Evolutionary conservation across 306 rosid species (phyloP).

Genomic region (Adenanthera pavonina): DNA sequence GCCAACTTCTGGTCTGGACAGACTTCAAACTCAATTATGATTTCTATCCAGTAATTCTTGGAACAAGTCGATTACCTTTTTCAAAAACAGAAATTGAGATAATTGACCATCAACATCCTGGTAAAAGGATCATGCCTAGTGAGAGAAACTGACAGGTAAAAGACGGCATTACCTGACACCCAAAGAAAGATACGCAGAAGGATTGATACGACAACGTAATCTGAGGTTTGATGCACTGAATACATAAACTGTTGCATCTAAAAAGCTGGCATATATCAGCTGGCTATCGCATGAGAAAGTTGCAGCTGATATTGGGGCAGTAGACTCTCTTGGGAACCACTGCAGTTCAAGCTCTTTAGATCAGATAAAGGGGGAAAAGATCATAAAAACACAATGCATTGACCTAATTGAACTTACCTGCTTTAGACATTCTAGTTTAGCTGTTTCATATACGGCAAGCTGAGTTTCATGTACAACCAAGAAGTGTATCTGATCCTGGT

Average conservation of each 20-base stretch:
- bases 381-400: slow-evolving; percentile 4
- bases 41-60: not conserved
- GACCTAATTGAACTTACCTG: slow-evolving; percentile 56
- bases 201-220: slow-evolving; percentile 86
- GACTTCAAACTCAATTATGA: not conserved
- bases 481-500: slow-evolving; percentile 87
- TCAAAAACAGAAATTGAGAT: not conserved
- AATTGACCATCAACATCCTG: not conserved
- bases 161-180: slow-evolving; percentile 68
- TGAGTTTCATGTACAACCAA: slow-evolving; percentile 96
- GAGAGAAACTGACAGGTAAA: slow-evolving; percentile 9
- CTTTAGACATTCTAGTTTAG: slow-evolving; percentile 80
- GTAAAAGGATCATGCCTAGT: slow-evolving; percentile 19
- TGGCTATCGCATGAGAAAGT: slow-evolving; percentile 98
- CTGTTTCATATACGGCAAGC: slow-evolving; percentile 88
- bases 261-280: slow-evolving; percentile 86
- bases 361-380: slow-evolving; percentile 34
- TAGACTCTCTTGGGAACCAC: slow-evolving; percentile 81
- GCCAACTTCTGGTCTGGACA: slow-evolving; percentile 4
- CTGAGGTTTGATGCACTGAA: slow-evolving; percentile 80
- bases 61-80: not conserved
- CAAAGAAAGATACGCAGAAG: slow-evolving; percentile 80
- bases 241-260: slow-evolving; percentile 81
- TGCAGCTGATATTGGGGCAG: slow-evolving; percentile 94
- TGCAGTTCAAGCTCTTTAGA: slow-evolving; percentile 40